Evolutionary conservation across 2,329 filamentous ascomycete genomes (phyloP).

Genomic region (Ceratocystis papillata): DNA sequence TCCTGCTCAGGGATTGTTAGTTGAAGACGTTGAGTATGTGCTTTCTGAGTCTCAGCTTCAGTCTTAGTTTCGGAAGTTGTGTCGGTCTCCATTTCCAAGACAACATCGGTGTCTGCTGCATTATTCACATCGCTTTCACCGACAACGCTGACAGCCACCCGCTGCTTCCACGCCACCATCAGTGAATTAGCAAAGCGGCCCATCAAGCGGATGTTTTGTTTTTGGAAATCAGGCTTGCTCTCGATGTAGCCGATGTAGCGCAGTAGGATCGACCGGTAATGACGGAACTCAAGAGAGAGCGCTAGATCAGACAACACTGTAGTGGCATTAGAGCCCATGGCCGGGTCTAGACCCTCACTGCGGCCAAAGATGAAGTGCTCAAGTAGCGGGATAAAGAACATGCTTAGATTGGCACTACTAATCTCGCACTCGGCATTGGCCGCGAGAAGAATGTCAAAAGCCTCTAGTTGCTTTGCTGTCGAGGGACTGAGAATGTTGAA

Average conservation of each 20-base stretch:
- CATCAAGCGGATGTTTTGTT: constrained; percentile 72
- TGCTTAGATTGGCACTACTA: constrained; percentile 64
- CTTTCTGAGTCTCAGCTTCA: constrained; percentile 6
- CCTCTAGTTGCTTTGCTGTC: constrained; percentile 71
- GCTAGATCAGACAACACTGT: constrained; percentile 65
- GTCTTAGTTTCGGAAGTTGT: constrained; percentile 35
- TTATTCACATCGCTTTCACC: constrained; percentile 34
- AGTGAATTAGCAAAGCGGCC: constrained; percentile 73
- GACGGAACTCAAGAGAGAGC: constrained; percentile 73
- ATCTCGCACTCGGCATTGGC: constrained; percentile 56
- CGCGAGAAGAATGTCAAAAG: constrained; percentile 62
- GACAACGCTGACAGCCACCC: not conserved
- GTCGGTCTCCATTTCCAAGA: constrained; percentile 27
- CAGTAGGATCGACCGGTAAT: constrained; percentile 74
- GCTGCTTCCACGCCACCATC: constrained; percentile 30
- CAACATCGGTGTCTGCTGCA: not conserved
- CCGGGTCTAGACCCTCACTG: constrained; percentile 68
- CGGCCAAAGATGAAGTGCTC: constrained; percentile 90
- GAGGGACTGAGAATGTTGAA: constrained; percentile 86
- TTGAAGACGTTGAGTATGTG: constrained; percentile 38
- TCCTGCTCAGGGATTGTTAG: constrained; percentile 54
- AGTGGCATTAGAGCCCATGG: constrained; percentile 77
- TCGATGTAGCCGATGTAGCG: constrained; percentile 74
- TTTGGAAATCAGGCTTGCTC: constrained; percentile 71
- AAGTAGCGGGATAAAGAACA: constrained; percentile 80